Percentiles rank a stretch among this genome's conserved stretches.
Evolutionary conservation across 371 early-diverging fungal genomes (phyloP).

Genomic region (Actinomucor elegans): DNA sequence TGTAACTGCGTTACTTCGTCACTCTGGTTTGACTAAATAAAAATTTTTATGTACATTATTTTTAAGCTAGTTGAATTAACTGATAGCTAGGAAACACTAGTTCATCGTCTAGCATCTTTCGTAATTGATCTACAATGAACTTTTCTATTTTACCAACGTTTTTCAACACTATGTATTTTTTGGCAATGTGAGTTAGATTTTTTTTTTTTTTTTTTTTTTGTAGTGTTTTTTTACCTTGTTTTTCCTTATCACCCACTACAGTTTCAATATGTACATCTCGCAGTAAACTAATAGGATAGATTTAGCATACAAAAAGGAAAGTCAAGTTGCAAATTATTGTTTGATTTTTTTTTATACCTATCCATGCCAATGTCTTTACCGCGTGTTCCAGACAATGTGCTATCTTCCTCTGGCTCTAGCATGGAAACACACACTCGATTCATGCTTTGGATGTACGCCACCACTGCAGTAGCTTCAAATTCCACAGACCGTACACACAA

Average conservation of each 20-base stretch:
- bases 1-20: constrained; percentile 58
- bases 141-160: constrained; percentile 92
- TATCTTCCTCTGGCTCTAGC: constrained; percentile 69
- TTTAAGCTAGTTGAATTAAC: constrained; percentile 25
- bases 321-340: neutral
- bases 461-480: constrained; percentile 83
- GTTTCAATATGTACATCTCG: constrained; percentile 83
- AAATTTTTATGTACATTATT: neutral
- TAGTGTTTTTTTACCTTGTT: constrained; percentile 67
- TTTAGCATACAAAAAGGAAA: too few relatives aligned
- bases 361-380: constrained; percentile 32
- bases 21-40: constrained; percentile 49
- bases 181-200: too few relatives aligned
- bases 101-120: constrained; percentile 85
- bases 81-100: constrained; percentile 90
- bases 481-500: constrained; percentile 80
- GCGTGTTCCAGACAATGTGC: neutral
- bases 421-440: constrained; percentile 86
- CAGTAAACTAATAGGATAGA: constrained; percentile 53
- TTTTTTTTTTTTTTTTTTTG: too few relatives aligned
- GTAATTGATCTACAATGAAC: constrained; percentile 88
- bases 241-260: constrained; percentile 85
- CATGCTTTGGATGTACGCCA: constrained; percentile 79
- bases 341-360: constrained; percentile 22
- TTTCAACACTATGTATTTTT: constrained; percentile 67